These are phyloP conservation scores for Dendrocalamus sinicus DNA, from an alignment of 176 grass and related monocot genomes.

Conservation along the genomic window DNA sequence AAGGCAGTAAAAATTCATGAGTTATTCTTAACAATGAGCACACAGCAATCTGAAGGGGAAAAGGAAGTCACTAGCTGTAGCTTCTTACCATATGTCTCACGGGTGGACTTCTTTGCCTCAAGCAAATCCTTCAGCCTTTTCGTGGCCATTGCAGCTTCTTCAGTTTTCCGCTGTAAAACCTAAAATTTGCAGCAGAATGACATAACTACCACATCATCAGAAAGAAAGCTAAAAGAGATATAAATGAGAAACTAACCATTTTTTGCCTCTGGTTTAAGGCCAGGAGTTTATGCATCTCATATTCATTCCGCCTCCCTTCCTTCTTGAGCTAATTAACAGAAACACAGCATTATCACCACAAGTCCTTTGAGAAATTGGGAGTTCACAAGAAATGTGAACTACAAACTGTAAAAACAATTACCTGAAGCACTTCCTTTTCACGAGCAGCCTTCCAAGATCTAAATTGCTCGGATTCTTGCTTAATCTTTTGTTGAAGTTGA, in stretches of 20 bases:
- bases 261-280: slow-evolving; percentile 94
- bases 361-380: background rate
- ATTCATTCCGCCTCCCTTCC: slow-evolving; percentile 88
- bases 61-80: background rate
- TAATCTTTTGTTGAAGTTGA: slow-evolving; percentile 98
- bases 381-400: slow-evolving; percentile 23
- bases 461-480: slow-evolving; percentile 96
- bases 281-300: slow-evolving; percentile 96
- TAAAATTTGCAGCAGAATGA: slow-evolving; percentile 39
- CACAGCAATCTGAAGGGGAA: slow-evolving; percentile 15
- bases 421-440: slow-evolving; percentile 97
- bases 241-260: slow-evolving; percentile 57
- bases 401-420: slow-evolving; percentile 37
- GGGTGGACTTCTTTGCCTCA: slow-evolving; percentile 83
- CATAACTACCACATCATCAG: background rate
- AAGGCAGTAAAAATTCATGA: slow-evolving; percentile 10
- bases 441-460: slow-evolving; percentile 92
- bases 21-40: background rate
- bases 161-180: slow-evolving; percentile 93
- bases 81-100: slow-evolving; percentile 65
- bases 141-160: slow-evolving; percentile 81
- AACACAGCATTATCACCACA: slow-evolving; percentile 27
- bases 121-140: slow-evolving; percentile 88
- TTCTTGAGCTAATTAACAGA: slow-evolving; percentile 81
- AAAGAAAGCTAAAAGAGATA: background rate